Conservation (phyloP, 768 basidiomycete genomes). For the Scleroderma citrinum region DNA sequence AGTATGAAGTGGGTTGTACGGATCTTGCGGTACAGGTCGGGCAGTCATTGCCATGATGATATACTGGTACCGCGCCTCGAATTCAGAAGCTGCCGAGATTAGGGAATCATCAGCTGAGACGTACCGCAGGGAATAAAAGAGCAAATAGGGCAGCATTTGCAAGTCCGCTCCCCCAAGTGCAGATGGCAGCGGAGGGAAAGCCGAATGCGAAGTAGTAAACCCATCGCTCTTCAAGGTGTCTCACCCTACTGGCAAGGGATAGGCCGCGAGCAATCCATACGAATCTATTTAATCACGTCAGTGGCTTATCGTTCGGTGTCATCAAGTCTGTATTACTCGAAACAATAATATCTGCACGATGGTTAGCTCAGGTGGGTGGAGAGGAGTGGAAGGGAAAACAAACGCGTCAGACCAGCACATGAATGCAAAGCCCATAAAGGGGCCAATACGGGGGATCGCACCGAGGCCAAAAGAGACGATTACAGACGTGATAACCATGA, state of each 20-base stretch:
- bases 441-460: constrained; percentile 61
- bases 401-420: constrained; percentile 85
- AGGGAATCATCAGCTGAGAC: constrained; percentile 20
- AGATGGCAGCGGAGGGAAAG: constrained; percentile 66
- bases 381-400: constrained; percentile 31
- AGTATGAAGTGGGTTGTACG: constrained; percentile 53
- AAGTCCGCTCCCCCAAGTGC: constrained; percentile 66
- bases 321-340: constrained; percentile 49
- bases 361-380: constrained; percentile 2
- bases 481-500: constrained; percentile 78
- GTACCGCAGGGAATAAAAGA: constrained; percentile 70
- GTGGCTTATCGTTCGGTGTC: constrained; percentile 3
- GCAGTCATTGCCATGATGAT: constrained; percentile 83
- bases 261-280: constrained; percentile 73
- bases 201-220: constrained; percentile 85
- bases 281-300: constrained; percentile 43
- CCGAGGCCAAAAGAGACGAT: constrained; percentile 59
- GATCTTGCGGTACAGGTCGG: constrained; percentile 66
- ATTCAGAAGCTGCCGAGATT: constrained; percentile 4
- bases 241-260: constrained; percentile 60
- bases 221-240: constrained; percentile 84
- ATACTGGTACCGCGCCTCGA: constrained; percentile 44
- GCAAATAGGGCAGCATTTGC: constrained; percentile 84
- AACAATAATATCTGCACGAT: constrained; percentile 74
- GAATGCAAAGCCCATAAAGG: constrained; percentile 57